Conservation (phyloP, 2,329 filamentous ascomycete species). For the Phyllosticta ampelicida region DNA sequence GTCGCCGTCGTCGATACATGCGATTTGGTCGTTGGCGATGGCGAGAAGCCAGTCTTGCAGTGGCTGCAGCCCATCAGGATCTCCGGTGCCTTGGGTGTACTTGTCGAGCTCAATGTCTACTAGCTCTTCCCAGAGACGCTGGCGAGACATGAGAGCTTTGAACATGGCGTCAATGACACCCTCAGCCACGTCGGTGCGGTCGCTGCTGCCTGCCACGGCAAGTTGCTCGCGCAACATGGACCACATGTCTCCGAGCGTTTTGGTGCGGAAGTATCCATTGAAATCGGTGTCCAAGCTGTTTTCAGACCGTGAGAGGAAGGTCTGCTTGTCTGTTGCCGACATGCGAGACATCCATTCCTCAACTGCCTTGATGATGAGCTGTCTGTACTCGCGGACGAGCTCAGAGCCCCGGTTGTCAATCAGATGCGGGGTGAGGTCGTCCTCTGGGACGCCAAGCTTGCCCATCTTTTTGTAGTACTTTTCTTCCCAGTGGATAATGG, state of each 20-base stretch:
- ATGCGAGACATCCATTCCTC: conserved; percentile 98
- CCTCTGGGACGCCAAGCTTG: conserved; percentile 69
- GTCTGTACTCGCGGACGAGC: conserved; percentile 84
- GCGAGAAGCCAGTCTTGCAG: conserved; percentile 87
- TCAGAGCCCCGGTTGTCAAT: conserved; percentile 85
- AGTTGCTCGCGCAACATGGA: conserved; percentile 93
- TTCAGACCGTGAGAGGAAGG: conserved; percentile 66
- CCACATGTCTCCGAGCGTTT: conserved; percentile 90
- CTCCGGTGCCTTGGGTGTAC: conserved; percentile 49
- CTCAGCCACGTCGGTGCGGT: conserved; percentile 82
- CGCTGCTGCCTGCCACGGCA: conserved; percentile 70
- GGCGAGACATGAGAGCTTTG: conserved; percentile 67
- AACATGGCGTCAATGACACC: conserved; percentile 97
- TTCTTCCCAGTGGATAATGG: conserved; percentile 89
- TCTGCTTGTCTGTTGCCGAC: conserved; percentile 66
- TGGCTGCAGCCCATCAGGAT: conserved; percentile 61
- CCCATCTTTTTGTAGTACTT: conserved; percentile 95
- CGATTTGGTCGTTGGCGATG: conserved; percentile 96
- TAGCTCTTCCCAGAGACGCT: conserved; percentile 77
- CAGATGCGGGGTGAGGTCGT: conserved; percentile 73
- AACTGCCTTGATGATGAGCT: conserved; percentile 88
- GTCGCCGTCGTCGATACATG: conserved; percentile 77
- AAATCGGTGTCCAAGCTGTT: conserved; percentile 79
- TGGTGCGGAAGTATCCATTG: conserved; percentile 84
- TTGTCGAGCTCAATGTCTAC: conserved; percentile 73